Base-by-base conservation (phyloP, 192 early-diverging fungal species). In the Coemansia javaensis region DNA sequence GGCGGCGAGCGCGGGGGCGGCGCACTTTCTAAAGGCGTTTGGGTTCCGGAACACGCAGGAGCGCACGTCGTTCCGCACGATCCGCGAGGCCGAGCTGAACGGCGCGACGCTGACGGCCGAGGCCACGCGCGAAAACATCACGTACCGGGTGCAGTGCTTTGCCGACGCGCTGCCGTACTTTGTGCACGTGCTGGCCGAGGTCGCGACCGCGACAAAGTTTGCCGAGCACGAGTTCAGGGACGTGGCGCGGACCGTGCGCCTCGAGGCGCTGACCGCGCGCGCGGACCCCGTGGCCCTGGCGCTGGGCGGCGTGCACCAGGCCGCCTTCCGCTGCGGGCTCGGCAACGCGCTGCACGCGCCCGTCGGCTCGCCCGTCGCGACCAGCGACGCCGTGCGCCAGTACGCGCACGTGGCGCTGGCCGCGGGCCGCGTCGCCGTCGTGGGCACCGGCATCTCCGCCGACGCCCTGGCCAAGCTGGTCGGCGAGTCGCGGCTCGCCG, bases 291-390 rank as follows among this genome's bases (percentile, higher is more conserved):
- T 75, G 45, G 77, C 85, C 22, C 53, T 79, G 15, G 83, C 85
- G 20, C 47, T 90, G 24, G 90, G 95, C 49, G 80, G 81, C 24
- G 77, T 90, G 50, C 93, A 99, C 75, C 80, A 80, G 56, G 84
- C 84, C 27, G 96, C 93, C 25, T 99, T 95, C 85, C 88, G 91
- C 60, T 66, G 63, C 53, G 96, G 96, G 12, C 84, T 99, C 55
- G 96, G 96, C 41, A 94, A 95, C 89, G 84, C 91, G 35, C 77
- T 99, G 33, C 94, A 85, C 71, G 90, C 89, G 25, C 66, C 79
- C 45, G 55, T 81, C n/a, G 78, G 76, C 47, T 61, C 83, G 48
- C 76, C 85, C 14, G 63, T 81, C 40, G 49, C 76, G 16, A 85
- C 75, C 33, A 79, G 80, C 34, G 79, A 83, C 33, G 75, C 83